Evolutionary conservation across 768 basidiomycete species (phyloP).

Genomic region (Leccinum longicurvipes): DNA sequence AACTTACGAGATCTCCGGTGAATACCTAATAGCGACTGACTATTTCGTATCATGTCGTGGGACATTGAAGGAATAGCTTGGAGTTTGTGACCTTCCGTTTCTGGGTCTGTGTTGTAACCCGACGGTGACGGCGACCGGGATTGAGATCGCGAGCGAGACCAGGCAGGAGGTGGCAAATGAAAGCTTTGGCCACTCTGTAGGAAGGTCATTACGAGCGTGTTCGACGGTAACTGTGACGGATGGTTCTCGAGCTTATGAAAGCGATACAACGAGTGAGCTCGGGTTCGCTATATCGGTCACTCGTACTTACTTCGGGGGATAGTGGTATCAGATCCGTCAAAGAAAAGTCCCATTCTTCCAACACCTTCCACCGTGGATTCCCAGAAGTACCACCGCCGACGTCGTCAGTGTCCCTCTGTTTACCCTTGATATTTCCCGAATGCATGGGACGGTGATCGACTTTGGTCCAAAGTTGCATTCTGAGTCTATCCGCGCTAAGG

Average conservation of each 20-base stretch:
- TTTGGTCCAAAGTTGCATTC: conserved; percentile 59
- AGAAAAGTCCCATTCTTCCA: conserved; percentile 67
- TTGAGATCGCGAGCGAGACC: conserved; percentile 25
- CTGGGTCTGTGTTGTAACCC: conserved; percentile 74
- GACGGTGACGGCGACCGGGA: conserved; percentile 54
- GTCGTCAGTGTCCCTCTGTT: conserved; percentile 39
- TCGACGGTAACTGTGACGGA: conserved; percentile 57
- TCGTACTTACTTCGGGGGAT: conserved; percentile 54
- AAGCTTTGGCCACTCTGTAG: conserved; percentile 58
- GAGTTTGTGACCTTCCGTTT: conserved; percentile 46
- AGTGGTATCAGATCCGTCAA: conserved; percentile 56
- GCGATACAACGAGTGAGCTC: conserved; percentile 7
- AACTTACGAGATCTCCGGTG: conserved; percentile 25
- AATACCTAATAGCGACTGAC: conserved; percentile 11
- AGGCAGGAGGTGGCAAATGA: conserved; percentile 45
- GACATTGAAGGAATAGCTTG: conserved; percentile 14
- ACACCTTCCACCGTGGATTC: conserved; percentile 54
- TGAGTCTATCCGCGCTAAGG: conserved; percentile 48
- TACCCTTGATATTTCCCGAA: conserved; percentile 38
- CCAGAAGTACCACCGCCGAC: conserved; percentile 1
- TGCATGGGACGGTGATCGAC: conserved; percentile 19
- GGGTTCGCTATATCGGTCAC: conserved; percentile 4
- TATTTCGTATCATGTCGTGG: conserved; percentile 18
- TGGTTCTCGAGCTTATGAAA: conserved; percentile 35
- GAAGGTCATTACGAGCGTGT: conserved; percentile 67